Evolutionary conservation across 768 basidiomycete species (phyloP).

Genomic region (Hirschioporus abietinus): DNA sequence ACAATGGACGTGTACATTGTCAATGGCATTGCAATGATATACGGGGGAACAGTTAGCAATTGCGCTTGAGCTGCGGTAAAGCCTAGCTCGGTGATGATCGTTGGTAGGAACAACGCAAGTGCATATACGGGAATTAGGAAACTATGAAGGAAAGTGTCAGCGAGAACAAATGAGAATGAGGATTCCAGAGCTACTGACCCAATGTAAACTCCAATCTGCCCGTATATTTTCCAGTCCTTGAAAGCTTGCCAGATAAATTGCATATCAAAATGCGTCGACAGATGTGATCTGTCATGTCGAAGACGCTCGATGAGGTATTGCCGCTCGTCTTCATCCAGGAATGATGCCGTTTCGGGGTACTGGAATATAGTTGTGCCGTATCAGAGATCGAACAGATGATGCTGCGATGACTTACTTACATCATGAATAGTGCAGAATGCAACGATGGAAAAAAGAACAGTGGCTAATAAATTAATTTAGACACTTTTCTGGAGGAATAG

Average conservation of each 20-base stretch:
- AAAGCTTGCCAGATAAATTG: slow-evolving; percentile 46
- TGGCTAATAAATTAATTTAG: slow-evolving; percentile 19
- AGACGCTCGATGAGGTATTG: slow-evolving; percentile 33
- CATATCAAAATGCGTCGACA: slow-evolving; percentile 38
- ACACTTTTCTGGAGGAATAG: neutral
- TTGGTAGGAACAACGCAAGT: slow-evolving; percentile 45
- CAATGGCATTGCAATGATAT: slow-evolving; percentile 14
- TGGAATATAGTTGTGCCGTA: slow-evolving; percentile 13
- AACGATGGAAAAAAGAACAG: slow-evolving; percentile 34
- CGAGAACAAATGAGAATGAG: neutral
- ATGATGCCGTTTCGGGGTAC: slow-evolving; percentile 56
- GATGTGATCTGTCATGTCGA: slow-evolving; percentile 39
- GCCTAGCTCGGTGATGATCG: slow-evolving; percentile 45
- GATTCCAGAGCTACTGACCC: slow-evolving; percentile 31
- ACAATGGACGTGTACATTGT: neutral
- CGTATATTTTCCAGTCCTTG: slow-evolving; percentile 39
- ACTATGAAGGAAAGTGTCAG: slow-evolving; percentile 21
- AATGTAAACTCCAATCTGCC: slow-evolving; percentile 36
- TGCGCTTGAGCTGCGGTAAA: slow-evolving; percentile 46
- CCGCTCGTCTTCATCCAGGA: slow-evolving; percentile 43
- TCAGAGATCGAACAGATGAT: neutral
- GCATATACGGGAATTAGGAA: slow-evolving; percentile 42
- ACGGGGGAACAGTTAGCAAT: slow-evolving; percentile 46
- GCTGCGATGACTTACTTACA: slow-evolving; percentile 27
- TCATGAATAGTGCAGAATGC: slow-evolving; percentile 53